Base-by-base conservation (phyloP, 2,329 filamentous ascomycete genomes). In the Gnomoniopsis sp. region DNA sequence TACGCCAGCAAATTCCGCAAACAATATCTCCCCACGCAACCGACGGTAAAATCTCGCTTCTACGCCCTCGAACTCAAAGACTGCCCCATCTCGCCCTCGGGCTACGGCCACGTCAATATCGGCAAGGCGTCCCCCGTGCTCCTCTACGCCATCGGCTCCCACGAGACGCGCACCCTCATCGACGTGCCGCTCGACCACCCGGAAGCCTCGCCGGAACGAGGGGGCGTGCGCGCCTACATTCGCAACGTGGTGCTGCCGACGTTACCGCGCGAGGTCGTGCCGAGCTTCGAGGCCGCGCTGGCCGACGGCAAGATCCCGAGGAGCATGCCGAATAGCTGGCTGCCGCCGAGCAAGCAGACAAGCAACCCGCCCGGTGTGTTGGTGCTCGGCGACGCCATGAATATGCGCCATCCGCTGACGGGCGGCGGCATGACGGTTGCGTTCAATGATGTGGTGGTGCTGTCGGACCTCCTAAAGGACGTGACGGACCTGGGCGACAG, bases 401-500 rank as follows among this genome's bases (percentile, higher is more conserved):
- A 99, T 78, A 99, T 99, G 95, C 90, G 95, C n/a, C 95, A 99
- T 75, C 95, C 95, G 1, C 82, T 99, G 14, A 99, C 95, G 0
- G 95, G 95, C 55, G 95, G 95, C 65, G 95, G 95, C 67, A 99
- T 99, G 95, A 98, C 93, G 0, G 95, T 98, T 1, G 95, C 91
- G 1, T 89, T 99, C 74, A 96, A 93, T 75, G 95, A 99, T 70
- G 93, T 90, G 1, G 82, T 95, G 12, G 75, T 96, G 1, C 81
- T 99, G 26, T 79, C 88, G 1, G 82, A 88, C 10, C 78, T 97
- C 22, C 83, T 99, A 1, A 76, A 82, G 43, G 74, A 76, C 8
- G 81, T 97, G 0, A 88, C 90, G 3, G 77, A 82, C 63, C 82
- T 99, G 2, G 82, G 82, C 59, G 83, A 96, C 73, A 82, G 84